Evolutionary conservation across 2,329 filamentous ascomycete genomes (phyloP).

Genomic region (Polychaeton citri): DNA sequence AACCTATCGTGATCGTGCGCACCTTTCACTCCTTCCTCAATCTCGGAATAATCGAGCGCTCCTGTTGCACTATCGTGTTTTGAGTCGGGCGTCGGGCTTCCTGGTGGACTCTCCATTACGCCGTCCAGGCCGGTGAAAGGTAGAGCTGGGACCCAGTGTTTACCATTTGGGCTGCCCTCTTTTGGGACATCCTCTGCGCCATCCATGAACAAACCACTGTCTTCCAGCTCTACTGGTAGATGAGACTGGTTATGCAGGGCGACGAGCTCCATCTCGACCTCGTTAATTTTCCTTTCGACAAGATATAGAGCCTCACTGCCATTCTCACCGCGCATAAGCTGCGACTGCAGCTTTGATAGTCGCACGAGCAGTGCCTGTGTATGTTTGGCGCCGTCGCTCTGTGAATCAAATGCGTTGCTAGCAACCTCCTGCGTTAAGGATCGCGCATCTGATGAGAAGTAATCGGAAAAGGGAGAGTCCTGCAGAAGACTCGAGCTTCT

Average conservation of each 20-base stretch:
- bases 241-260: constrained; percentile 15
- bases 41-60: neutral
- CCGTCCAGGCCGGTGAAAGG: neutral
- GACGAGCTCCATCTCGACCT: constrained; percentile 20
- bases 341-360: constrained; percentile 22
- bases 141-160: neutral
- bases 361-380: constrained; percentile 23
- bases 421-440: constrained; percentile 5
- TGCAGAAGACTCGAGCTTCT: constrained; percentile 7
- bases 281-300: constrained; percentile 15
- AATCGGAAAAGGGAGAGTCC: constrained; percentile 28
- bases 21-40: neutral
- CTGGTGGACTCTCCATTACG: neutral
- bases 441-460: constrained; percentile 25
- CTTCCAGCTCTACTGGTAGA: constrained; percentile 13
- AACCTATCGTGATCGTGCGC: constrained; percentile 4
- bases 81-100: neutral
- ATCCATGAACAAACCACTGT: constrained; percentile 20
- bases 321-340: constrained; percentile 19
- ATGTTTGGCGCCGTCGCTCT: constrained; percentile 3
- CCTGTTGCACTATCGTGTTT: neutral
- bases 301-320: constrained; percentile 10
- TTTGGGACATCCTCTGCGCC: constrained; percentile 10
- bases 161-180: constrained; percentile 5
- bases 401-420: neutral